phyloP scores from a whole-genome alignment of 306 rosid genomes.

The Acacia melanoxylon region DNA sequence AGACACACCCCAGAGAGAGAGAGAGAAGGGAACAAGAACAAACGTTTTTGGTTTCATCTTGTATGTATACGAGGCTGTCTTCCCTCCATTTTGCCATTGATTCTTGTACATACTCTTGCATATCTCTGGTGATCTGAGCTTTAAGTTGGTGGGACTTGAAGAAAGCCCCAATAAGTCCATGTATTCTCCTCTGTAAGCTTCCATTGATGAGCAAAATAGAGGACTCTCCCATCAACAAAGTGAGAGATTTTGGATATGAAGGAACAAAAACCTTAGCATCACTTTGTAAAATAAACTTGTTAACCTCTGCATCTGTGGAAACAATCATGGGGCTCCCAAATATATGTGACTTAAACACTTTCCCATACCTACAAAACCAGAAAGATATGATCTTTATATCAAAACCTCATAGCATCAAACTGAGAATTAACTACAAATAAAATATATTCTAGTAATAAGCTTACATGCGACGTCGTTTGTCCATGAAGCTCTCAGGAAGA shows the following conservation, averaged over 20 bases:
- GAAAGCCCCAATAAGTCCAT: constrained; percentile 86
- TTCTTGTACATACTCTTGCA: constrained; percentile 57
- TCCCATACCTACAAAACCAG: constrained; percentile 69
- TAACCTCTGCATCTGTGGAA: constrained; percentile 92
- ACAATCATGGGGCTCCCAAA: constrained; percentile 90
- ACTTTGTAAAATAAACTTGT: constrained; percentile 80
- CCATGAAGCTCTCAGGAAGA: constrained; percentile 85
- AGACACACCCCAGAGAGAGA: constrained; percentile 2
- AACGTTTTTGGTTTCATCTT: constrained; percentile 67
- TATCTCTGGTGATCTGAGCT: constrained; percentile 63
- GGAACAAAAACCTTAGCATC: constrained; percentile 91
- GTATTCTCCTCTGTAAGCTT: constrained; percentile 87
- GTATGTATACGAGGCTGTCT: constrained; percentile 51
- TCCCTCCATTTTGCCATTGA: constrained; percentile 63
- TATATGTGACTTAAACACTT: constrained; percentile 95
- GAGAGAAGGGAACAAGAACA: constrained; percentile 36
- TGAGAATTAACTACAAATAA: not conserved
- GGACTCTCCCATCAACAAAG: constrained; percentile 89
- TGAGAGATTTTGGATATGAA: constrained; percentile 85
- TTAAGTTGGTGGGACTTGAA: constrained; percentile 67
- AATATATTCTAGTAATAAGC: not conserved
- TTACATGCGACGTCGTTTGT: constrained; percentile 67
- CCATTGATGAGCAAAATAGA: constrained; percentile 94
- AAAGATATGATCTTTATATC: not conserved
- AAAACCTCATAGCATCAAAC: not conserved